These are phyloP conservation scores for Xeromyces bisporus DNA, from an alignment of 495 filamentous ascomycete genomes.

Conservation along the genomic window DNA sequence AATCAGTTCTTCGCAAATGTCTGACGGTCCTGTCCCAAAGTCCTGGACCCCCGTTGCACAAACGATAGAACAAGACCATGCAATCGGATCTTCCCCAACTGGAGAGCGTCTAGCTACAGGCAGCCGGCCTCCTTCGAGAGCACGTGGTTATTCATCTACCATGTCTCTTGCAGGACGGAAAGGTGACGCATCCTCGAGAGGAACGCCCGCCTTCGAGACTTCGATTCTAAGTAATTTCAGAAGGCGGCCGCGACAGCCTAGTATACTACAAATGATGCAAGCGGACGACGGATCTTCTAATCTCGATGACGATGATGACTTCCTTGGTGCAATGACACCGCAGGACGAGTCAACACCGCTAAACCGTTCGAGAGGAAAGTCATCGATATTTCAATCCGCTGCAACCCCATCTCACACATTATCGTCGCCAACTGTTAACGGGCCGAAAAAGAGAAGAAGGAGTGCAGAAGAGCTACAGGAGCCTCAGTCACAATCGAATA, in stretches of 20 bases:
- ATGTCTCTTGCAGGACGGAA: slow-evolving; percentile 26
- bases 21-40: too few species aligned
- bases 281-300: slow-evolving; percentile 31
- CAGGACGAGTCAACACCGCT: slow-evolving; percentile 53
- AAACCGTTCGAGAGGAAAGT: slow-evolving; percentile 23
- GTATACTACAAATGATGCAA: slow-evolving; percentile 48
- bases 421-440: slow-evolving; percentile 12
- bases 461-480: slow-evolving; percentile 9
- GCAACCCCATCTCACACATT: slow-evolving; percentile 9
- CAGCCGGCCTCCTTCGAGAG: slow-evolving; percentile 26
- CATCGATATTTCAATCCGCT: slow-evolving; percentile 9
- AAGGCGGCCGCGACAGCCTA: slow-evolving; percentile 46
- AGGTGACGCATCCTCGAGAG: slow-evolving; percentile 24
- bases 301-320: slow-evolving; percentile 33
- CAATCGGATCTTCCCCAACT: slow-evolving; percentile 24
- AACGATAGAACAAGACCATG: slow-evolving; percentile 20
- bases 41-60: slow-evolving; percentile 21
- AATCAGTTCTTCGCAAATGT: too few species aligned
- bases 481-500: slow-evolving; percentile 12
- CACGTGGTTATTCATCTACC: slow-evolving; percentile 32
- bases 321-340: slow-evolving; percentile 41
- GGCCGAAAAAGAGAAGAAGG: slow-evolving; percentile 25
- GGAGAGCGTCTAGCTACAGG: slow-evolving; percentile 19
- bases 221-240: slow-evolving; percentile 45
- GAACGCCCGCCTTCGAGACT: slow-evolving; percentile 37